Percentiles rank a stretch among this genome's conserved stretches.
Conservation (phyloP, 2,329 filamentous ascomycete genomes). For the Ilyonectria robusta region DNA sequence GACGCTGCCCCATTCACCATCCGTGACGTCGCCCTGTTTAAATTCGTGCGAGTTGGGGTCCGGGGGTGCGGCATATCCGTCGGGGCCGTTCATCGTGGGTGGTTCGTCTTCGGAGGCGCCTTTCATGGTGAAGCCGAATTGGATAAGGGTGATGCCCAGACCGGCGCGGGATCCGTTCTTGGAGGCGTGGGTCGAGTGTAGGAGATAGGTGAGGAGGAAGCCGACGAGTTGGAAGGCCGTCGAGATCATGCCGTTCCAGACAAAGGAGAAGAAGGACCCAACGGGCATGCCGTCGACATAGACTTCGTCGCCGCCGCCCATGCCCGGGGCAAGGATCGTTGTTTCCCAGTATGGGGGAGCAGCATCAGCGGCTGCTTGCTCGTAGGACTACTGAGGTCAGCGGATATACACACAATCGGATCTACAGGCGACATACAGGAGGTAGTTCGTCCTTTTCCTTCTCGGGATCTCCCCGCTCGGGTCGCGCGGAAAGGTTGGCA, state of each 20-base stretch:
- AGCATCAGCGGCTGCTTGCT: conserved; percentile 96
- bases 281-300: conserved; percentile 97
- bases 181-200: conserved; percentile 97
- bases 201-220: conserved; percentile 96
- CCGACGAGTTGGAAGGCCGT: conserved; percentile 98
- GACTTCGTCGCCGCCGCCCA: conserved; percentile 92
- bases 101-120: conserved; percentile 63
- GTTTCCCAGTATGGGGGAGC: conserved; percentile 99
- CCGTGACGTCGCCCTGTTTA: conserved; percentile 77
- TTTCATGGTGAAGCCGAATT: conserved; percentile 98
- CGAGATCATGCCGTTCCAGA: conserved; percentile 96
- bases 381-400: conserved; percentile 81
- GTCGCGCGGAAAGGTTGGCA: conserved; percentile 93
- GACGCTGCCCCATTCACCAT: conserved; percentile 65
- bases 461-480: conserved; percentile 82
- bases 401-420: conserved; percentile 23
- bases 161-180: conserved; percentile 97
- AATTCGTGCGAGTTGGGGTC: conserved; percentile 95
- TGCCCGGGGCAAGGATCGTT: conserved; percentile 93
- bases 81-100: conserved; percentile 63
- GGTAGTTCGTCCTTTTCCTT: conserved; percentile 90
- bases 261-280: conserved; percentile 86
- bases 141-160: conserved; percentile 93
- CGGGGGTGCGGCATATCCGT: conserved; percentile 77
- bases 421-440: conserved; percentile 75